Evolutionary conservation across 176 grass and related monocot species (phyloP).

Genomic region (Rhynchospora tenuis): DNA sequence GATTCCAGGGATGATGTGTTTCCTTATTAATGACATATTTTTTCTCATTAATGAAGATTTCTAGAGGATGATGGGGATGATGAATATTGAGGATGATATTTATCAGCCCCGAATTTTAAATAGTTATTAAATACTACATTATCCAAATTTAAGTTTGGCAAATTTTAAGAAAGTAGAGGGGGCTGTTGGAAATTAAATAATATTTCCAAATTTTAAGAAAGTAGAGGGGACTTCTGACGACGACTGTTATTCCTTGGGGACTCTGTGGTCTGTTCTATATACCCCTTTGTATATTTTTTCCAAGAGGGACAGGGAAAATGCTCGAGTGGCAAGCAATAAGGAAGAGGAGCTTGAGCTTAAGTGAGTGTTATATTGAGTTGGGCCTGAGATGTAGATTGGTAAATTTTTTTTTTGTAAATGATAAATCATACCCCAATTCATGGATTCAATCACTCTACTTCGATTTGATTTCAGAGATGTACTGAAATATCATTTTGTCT

Average conservation of each 20-base stretch:
- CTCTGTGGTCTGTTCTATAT: slow-evolving; percentile 78
- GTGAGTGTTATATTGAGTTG: neutral
- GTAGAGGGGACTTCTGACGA: slow-evolving; percentile 61
- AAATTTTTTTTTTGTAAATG: neutral
- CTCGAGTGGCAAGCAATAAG: slow-evolving; percentile 38
- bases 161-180: too few relatives aligned
- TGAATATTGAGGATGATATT: too few relatives aligned
- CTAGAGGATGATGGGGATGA: too few relatives aligned
- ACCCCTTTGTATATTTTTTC: slow-evolving; percentile 71
- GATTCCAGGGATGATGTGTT: too few relatives aligned
- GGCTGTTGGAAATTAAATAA: too few relatives aligned
- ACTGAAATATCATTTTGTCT: neutral
- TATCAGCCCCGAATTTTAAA: too few relatives aligned
- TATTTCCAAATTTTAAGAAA: too few relatives aligned
- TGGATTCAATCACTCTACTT: neutral
- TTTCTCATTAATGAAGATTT: too few relatives aligned
- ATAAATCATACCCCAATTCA: neutral
- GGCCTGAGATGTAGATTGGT: neutral
- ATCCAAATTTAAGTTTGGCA: too few relatives aligned
- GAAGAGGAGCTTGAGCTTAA: slow-evolving; percentile 38
- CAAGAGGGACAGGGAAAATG: slow-evolving; percentile 53
- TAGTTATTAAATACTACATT: too few relatives aligned
- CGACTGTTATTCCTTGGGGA: slow-evolving; percentile 76
- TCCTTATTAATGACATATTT: too few relatives aligned
- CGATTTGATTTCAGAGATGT: neutral